Evolutionary conservation across 2,329 filamentous ascomycete genomes (phyloP), one percentile per base, ranked within the genome.

Genomic region (Aspergillus sp.): DNA sequence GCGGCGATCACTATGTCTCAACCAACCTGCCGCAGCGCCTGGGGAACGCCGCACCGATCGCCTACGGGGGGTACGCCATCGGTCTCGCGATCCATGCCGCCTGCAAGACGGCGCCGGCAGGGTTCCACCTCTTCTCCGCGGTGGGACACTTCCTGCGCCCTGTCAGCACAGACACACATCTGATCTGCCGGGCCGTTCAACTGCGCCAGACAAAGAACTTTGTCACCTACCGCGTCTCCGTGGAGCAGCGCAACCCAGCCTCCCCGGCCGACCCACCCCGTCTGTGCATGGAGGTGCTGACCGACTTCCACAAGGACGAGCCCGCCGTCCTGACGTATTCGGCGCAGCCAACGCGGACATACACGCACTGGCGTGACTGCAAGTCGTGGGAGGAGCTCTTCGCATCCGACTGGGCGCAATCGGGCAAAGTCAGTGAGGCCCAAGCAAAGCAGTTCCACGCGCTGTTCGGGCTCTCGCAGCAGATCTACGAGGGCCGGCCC

Each of bases 21-120:
- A 41, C 17, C 13, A 36, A 47, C 47, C 20, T 38, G 17, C 47
- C 52, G 9, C 42, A 54, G 29, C 47, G 48, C 14, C 46, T 50
- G 47, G 47, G 47, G 21, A 54, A 54, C 47, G 17, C 47, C 17
- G 47, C 47, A 16, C 31, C 34, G 5, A 47, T 47, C 36, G 47
- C 47, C 7, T 54, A 54, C 36, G 52, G 52, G 14, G 52, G 52
- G 1, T 54, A 46, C 52, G 43, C 52, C n/a, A 31, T 54, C 17
- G 38, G 36, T 25, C 42, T 46, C 1, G 52, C 47, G n/a, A 46
- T 54, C 21, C 47, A 50, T 11, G 52, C 47, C 16, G 52, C 52
- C 20, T 54, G 36, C 47, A 32, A 54, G 16, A 45, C 38, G 7
- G 43, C 38, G n/a, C 31, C 52, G 1, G 17, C 29, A 17, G 47